Evolutionary conservation across 2,329 filamentous ascomycete species (phyloP).

Genomic region (Paecilomyces variotii): DNA sequence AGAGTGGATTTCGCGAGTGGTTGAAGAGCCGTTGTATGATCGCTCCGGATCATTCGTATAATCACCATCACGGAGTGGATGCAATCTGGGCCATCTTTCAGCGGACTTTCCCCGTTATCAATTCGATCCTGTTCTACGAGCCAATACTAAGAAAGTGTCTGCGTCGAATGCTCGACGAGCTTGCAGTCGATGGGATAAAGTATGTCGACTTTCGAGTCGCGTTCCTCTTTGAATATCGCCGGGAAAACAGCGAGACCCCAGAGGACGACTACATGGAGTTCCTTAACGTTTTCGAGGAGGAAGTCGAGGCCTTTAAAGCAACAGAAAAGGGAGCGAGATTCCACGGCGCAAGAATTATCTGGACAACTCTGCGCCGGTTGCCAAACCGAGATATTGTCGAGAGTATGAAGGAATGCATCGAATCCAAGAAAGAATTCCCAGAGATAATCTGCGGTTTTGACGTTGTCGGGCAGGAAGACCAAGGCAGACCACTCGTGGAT

Average conservation of each 20-base stretch:
- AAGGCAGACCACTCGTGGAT: conserved; percentile 65
- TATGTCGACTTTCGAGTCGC: conserved; percentile 77
- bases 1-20: conserved; percentile 67
- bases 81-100: conserved; percentile 78
- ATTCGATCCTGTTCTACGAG: conserved; percentile 76
- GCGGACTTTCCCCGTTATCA: conserved; percentile 64
- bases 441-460: conserved; percentile 81
- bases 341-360: conserved; percentile 79
- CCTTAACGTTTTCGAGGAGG: conserved; percentile 67
- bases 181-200: conserved; percentile 72
- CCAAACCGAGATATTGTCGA: conserved; percentile 61
- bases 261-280: conserved; percentile 63
- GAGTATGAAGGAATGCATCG: conserved; percentile 81
- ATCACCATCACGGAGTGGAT: conserved; percentile 75
- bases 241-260: conserved; percentile 54
- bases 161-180: conserved; percentile 58
- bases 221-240: conserved; percentile 64
- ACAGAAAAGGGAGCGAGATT: conserved; percentile 65
- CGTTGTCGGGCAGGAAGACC: conserved; percentile 79
- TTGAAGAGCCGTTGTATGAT: conserved; percentile 65
- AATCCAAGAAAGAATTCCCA: conserved; percentile 69
- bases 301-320: conserved; percentile 65
- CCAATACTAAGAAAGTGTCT: conserved; percentile 77
- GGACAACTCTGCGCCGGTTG: conserved; percentile 63
- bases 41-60: conserved; percentile 61